Evolutionary conservation across 2,329 filamentous ascomycete genomes (phyloP).

Genomic region (Xylaria sp.): DNA sequence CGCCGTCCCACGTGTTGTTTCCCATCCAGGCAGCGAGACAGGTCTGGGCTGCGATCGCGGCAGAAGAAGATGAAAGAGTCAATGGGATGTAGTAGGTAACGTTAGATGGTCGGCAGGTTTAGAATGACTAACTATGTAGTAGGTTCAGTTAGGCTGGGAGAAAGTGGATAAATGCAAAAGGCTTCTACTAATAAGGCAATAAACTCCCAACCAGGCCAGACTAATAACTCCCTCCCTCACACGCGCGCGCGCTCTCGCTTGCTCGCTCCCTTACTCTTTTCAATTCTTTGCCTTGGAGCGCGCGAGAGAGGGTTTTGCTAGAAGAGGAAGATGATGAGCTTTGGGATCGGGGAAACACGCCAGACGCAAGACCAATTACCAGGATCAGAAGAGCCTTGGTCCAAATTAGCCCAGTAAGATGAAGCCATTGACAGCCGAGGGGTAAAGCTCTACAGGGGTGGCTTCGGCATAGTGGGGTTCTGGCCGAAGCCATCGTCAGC

Average conservation of each 20-base stretch:
- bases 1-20: background rate
- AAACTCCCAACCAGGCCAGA: slow-evolving; percentile 12
- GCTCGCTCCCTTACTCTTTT: background rate
- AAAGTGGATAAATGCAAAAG: slow-evolving; percentile 8
- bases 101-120: slow-evolving; percentile 7
- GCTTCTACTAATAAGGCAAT: slow-evolving; percentile 13
- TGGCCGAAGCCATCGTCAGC: background rate
- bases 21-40: slow-evolving; percentile 22
- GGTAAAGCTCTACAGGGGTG: slow-evolving; percentile 26
- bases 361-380: slow-evolving; percentile 21
- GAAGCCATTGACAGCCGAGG: slow-evolving; percentile 28
- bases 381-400: slow-evolving; percentile 19
- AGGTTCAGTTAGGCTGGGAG: slow-evolving; percentile 5
- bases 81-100: background rate
- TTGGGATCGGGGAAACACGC: slow-evolving; percentile 29
- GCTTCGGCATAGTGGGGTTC: slow-evolving; percentile 27
- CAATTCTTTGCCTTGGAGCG: slow-evolving; percentile 17
- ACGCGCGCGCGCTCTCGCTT: slow-evolving; percentile 1
- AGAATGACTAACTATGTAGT: slow-evolving; percentile 4
- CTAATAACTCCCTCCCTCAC: slow-evolving; percentile 7
- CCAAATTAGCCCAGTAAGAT: slow-evolving; percentile 28
- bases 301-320: slow-evolving; percentile 23
- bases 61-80: slow-evolving; percentile 7
- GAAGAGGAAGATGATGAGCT: slow-evolving; percentile 19
- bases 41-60: slow-evolving; percentile 22